phyloP scores from a whole-genome alignment of 192 early-diverging fungal species.

The Coemansia sp. region DNA sequence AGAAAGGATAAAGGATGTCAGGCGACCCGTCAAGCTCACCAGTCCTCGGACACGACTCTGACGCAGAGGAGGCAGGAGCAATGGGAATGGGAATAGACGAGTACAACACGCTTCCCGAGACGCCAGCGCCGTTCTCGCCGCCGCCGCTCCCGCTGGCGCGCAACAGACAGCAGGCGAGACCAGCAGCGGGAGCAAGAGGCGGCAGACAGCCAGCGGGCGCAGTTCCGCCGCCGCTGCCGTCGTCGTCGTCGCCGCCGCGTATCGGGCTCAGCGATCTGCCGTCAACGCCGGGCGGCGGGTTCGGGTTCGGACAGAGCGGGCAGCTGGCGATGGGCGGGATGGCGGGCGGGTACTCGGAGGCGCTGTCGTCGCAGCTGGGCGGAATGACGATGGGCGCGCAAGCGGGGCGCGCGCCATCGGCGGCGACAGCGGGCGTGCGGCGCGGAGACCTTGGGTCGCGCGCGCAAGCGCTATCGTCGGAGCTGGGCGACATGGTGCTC shows the following conservation, averaged over 20 bases:
- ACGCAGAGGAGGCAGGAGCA: conserved; percentile 23
- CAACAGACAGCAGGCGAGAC: conserved; percentile 15
- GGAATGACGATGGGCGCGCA: conserved; percentile 33
- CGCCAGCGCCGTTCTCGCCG: conserved; percentile 47
- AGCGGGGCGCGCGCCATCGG: neutral
- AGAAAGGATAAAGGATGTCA: conserved; percentile 18
- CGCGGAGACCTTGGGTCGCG: conserved; percentile 46
- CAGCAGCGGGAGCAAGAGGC: conserved; percentile 5
- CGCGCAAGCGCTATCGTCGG: conserved; percentile 44
- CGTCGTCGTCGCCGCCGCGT: conserved; percentile 38
- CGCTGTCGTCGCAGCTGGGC: conserved; percentile 47
- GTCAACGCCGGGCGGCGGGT: conserved; percentile 28
- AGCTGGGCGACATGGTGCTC: conserved; percentile 29
- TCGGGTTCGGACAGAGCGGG: conserved; percentile 27
- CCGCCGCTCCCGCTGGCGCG: conserved; percentile 16
- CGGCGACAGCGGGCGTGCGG: conserved; percentile 12
- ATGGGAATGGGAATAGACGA: conserved; percentile 12
- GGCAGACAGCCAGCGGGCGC: neutral
- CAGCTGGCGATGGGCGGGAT: conserved; percentile 30
- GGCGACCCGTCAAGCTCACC: conserved; percentile 39
- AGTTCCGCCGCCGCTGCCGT: neutral
- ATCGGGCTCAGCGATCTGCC: conserved; percentile 48
- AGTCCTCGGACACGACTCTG: conserved; percentile 37
- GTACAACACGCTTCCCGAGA: conserved; percentile 45
- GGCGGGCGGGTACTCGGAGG: conserved; percentile 31